Evolutionary conservation across 176 grass and related monocot genomes (phyloP).

Genomic region (Pharus latifolius): DNA sequence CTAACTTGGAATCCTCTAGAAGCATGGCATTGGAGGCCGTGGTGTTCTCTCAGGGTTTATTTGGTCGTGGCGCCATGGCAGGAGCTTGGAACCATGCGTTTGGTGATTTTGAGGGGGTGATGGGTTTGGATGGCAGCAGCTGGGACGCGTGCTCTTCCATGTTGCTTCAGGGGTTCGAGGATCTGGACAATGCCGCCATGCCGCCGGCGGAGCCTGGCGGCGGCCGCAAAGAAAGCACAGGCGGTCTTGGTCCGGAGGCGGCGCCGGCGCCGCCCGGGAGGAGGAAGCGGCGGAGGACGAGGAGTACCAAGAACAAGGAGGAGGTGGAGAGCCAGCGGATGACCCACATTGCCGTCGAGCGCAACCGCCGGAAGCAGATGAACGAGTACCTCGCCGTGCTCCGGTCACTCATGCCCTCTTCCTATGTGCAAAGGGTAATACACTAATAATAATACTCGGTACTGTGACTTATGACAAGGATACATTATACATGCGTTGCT

Average conservation of each 20-base stretch:
- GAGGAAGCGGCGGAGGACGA: constrained; percentile 65
- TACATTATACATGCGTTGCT: neutral
- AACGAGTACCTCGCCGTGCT: constrained; percentile 87
- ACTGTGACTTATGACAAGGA: neutral
- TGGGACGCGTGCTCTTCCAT: constrained; percentile 33
- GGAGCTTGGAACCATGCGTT: constrained; percentile 22
- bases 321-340: constrained; percentile 94
- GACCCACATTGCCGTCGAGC: constrained; percentile 98
- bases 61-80: constrained; percentile 40
- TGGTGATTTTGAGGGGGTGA: constrained; percentile 9
- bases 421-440: constrained; percentile 70
- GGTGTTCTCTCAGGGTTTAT: constrained; percentile 47
- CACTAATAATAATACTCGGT: neutral
- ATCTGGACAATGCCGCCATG: constrained; percentile 5
- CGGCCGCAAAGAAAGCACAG: neutral
- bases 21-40: constrained; percentile 86
- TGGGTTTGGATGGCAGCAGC: neutral
- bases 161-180: constrained; percentile 30
- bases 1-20: neutral
- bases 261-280: neutral
- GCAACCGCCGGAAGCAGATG: constrained; percentile 91
- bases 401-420: constrained; percentile 70
- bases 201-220: neutral
- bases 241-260: neutral
- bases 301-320: constrained; percentile 69